A percentile compares a stretch with the other conserved stretches of the same genome.
Evolutionary conservation across 768 basidiomycete species (phyloP).

Genomic region (Clitopilus hobsonii): DNA sequence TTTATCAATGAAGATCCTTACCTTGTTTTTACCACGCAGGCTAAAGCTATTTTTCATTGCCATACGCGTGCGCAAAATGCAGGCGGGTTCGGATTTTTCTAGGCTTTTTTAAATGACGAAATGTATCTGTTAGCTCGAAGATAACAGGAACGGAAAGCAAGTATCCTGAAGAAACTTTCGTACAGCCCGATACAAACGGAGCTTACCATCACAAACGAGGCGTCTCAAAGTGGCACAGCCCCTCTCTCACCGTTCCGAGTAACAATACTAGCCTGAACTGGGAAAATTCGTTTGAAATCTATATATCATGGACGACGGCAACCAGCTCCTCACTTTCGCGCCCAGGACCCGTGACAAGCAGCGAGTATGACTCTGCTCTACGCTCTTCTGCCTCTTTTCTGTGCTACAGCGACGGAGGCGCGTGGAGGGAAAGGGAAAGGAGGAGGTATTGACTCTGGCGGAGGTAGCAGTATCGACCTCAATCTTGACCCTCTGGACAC

Average conservation of each 20-base stretch:
- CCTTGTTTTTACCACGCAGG: too few species aligned
- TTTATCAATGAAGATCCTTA: too few species aligned
- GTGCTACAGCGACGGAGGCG: neutral
- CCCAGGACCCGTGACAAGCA: neutral
- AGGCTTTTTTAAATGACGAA: too few species aligned
- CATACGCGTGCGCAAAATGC: too few species aligned
- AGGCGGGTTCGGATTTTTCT: too few species aligned
- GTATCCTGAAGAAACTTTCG: too few species aligned
- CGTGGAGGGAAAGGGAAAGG: neutral
- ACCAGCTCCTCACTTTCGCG: neutral
- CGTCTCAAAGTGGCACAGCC: neutral
- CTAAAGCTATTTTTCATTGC: too few species aligned
- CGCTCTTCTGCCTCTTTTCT: neutral
- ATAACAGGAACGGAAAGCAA: too few species aligned
- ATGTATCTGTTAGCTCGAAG: too few species aligned
- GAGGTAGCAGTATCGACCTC: neutral
- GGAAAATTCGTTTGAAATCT: neutral
- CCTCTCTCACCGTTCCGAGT: neutral
- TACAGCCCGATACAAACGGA: too few species aligned
- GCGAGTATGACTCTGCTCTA: neutral
- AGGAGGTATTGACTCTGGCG: too few species aligned
- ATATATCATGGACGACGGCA: neutral
- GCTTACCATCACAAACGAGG: neutral
- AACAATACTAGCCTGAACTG: neutral
- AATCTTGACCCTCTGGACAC: neutral